These are phyloP conservation scores for Rhynchosporium graminicola DNA, from an alignment of 2,329 filamentous ascomycete genomes.

Conservation along the genomic window DNA sequence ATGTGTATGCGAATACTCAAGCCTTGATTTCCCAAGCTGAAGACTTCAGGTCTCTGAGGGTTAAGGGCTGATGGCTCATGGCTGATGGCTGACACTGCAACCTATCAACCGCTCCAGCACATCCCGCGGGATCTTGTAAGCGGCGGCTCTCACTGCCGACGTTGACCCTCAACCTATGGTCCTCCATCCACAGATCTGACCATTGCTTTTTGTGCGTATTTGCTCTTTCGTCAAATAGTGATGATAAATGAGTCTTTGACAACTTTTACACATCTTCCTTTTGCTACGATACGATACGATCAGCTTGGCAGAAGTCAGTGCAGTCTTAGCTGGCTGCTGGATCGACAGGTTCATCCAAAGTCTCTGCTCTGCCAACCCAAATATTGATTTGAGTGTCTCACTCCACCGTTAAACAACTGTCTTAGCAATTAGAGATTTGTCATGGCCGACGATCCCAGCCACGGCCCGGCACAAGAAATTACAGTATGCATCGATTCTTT, in stretches of 20 bases:
- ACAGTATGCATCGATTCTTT: background rate
- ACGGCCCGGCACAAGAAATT: background rate
- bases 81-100: background rate
- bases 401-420: background rate
- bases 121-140: background rate
- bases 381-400: background rate
- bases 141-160: constrained; percentile 10
- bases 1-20: background rate
- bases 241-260: background rate
- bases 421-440: constrained; percentile 2
- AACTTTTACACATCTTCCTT: background rate
- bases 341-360: constrained; percentile 3
- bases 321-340: background rate
- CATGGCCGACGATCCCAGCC: background rate
- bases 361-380: constrained; percentile 6
- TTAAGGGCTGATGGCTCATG: background rate
- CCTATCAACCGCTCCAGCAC: background rate
- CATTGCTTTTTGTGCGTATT: background rate
- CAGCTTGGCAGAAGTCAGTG: background rate
- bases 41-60: background rate
- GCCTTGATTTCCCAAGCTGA: constrained; percentile 10
- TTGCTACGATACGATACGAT: background rate
- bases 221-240: background rate
- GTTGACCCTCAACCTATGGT: background rate
- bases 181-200: background rate